Evolutionary conservation across 2,329 filamentous ascomycete genomes (phyloP).

Genomic region (Teratosphaeriaceae sp.): DNA sequence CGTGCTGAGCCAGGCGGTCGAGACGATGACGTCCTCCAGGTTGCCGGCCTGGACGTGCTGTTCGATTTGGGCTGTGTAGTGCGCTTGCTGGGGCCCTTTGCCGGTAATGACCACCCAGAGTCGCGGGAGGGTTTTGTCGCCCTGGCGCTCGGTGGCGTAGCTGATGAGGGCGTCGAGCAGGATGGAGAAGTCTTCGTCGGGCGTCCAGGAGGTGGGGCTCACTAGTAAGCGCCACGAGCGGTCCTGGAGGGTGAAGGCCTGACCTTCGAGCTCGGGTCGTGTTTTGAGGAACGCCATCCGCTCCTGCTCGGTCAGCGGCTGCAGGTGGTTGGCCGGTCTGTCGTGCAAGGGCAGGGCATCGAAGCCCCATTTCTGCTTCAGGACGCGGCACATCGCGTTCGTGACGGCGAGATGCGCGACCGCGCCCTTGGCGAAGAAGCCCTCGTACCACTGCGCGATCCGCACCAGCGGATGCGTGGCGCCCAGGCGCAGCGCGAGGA

Average conservation of each 20-base stretch:
- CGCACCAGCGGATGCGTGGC: constrained; percentile 65
- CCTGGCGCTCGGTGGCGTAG: constrained; percentile 44
- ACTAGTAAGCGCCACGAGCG: constrained; percentile 62
- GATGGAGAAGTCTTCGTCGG: constrained; percentile 89
- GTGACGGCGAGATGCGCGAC: constrained; percentile 81
- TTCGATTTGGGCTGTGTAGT: constrained; percentile 63
- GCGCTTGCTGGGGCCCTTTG: constrained; percentile 75
- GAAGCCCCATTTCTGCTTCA: constrained; percentile 61
- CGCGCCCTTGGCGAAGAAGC: constrained; percentile 59
- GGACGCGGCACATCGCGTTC: constrained; percentile 72
- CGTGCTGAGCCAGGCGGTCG: constrained; percentile 78
- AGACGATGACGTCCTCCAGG: constrained; percentile 63
- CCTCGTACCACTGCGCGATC: constrained; percentile 73
- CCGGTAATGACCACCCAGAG: constrained; percentile 91
- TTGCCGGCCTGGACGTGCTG: constrained; percentile 54
- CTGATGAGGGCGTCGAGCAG: constrained; percentile 83
- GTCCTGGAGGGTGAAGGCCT: constrained; percentile 43
- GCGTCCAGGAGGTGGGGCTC: constrained; percentile 94
- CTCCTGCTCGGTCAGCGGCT: constrained; percentile 51
- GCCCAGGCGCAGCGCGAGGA: constrained; percentile 65
- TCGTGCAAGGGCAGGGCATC: constrained; percentile 68
- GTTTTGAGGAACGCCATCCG: constrained; percentile 56
- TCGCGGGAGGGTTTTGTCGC: constrained; percentile 48
- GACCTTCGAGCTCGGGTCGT: constrained; percentile 57
- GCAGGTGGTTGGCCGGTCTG: constrained; percentile 75